Conservation (phyloP, 371 early-diverging fungal species). For the Aphelidium insulamus region DNA sequence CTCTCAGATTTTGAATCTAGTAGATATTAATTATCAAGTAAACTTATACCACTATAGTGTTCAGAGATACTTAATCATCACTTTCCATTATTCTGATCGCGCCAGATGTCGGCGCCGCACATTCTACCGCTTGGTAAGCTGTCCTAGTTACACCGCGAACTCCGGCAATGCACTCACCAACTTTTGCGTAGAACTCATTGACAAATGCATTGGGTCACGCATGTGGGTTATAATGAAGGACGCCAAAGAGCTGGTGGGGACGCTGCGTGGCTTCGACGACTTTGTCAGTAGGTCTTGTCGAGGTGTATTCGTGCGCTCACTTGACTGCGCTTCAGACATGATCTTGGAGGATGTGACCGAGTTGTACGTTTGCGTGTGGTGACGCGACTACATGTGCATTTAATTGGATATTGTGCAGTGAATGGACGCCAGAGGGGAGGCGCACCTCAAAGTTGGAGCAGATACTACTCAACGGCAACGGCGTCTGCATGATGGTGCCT, state of each 20-base stretch:
- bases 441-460: conserved; percentile 53
- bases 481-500: conserved; percentile 91
- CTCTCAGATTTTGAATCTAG: no score
- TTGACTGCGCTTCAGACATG: conserved; percentile 41
- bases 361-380: conserved; percentile 30
- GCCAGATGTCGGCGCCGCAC: no score
- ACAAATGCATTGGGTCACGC: conserved; percentile 87
- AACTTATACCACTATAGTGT: no score
- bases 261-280: conserved; percentile 90
- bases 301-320: background rate
- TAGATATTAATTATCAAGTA: no score
- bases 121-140: no score
- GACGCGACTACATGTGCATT: background rate
- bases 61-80: no score
- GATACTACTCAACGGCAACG: conserved; percentile 83
- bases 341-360: conserved; percentile 90
- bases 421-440: conserved; percentile 49
- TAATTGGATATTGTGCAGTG: conserved; percentile 15
- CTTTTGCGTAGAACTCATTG: conserved; percentile 87
- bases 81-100: no score
- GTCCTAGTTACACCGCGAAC: no score
- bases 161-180: no score
- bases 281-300: conserved; percentile 57
- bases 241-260: conserved; percentile 86
- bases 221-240: conserved; percentile 93